Base-by-base conservation (phyloP, 2,329 filamentous ascomycete genomes). In the Hypomyces rosellus region DNA sequence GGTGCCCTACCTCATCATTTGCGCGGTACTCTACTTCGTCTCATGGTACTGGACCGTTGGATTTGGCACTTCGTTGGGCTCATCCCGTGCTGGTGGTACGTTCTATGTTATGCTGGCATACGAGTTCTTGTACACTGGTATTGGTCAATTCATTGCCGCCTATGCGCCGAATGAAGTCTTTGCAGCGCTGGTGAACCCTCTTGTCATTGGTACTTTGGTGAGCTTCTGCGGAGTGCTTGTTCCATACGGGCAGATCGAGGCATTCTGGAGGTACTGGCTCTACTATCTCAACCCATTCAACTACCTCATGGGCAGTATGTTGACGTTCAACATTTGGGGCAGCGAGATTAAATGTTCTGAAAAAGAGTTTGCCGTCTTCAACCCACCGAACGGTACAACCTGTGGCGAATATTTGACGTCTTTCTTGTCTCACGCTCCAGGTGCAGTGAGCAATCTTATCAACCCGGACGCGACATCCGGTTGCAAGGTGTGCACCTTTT, bases 151-250 rank as follows among this genome's bases (percentile, higher is more conserved):
- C 58, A 70, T 84, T n/a, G 79, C 80, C 0, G 80, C 81, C 1
- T 84, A 82, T 53, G 76, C 80, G 0, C 81, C 81, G 0, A 83
- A 81, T 54, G 78, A 74, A 34, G 74, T 81, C 11, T 82, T 82
- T 41, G 81, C 81, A 0, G 69, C 77, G 0, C 69, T 84, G 4
- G 73, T 75, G 53, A 83, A 82, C 55, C 79, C 79, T 0, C 60
- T 84, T 1, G 47, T 83, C 11, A 67, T 84, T 49, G 73, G 75
- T 60, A 64, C 81, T 38, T 71, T 89, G 3, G 75, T 88, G 8
- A 79, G 77, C 1, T 90, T 91, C 70, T 89, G 85, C 58, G 87
- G 87, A 54, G 84, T 90, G 1, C 72, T 89, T 5, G 86, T 89
- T 0, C 85, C 86, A 0, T 88, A 84, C 55, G 59, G 59, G 0